Evolutionary conservation across 129 eudicot genomes (phyloP).

Genomic region (Saussurea involucrata): DNA sequence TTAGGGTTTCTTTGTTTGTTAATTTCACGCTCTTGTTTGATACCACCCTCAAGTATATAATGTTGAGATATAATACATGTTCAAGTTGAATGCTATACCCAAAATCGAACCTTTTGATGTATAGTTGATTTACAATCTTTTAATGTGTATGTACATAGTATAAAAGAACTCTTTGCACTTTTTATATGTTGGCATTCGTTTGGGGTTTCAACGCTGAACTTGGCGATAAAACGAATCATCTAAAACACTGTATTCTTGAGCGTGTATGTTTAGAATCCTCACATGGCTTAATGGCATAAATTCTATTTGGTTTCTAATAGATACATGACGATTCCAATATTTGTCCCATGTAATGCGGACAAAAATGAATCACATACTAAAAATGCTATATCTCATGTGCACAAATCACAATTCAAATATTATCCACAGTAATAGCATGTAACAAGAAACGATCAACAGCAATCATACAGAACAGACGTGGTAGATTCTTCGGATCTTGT

Average conservation of each 20-base stretch:
- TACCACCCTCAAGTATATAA: not conserved
- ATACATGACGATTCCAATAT: not conserved
- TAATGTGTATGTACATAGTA: not conserved
- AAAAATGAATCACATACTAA: too few species aligned
- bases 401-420: not conserved
- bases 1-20: not conserved
- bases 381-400: not conserved
- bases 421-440: not conserved
- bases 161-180: not conserved
- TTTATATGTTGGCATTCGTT: not conserved
- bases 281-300: not conserved
- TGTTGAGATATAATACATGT: not conserved
- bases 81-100: not conserved
- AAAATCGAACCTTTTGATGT: not conserved
- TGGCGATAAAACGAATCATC: not conserved
- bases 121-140: not conserved
- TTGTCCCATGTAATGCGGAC: not conserved
- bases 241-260: not conserved
- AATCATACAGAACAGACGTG: not conserved
- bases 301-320: not conserved
- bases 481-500: not conserved
- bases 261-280: not conserved
- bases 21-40: not conserved
- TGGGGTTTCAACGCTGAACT: not conserved
- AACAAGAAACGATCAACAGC: not conserved